These are phyloP conservation scores for Stephanodiscus minutulus DNA, from an alignment of 108 stramenopile species.

Conservation along the genomic window DNA sequence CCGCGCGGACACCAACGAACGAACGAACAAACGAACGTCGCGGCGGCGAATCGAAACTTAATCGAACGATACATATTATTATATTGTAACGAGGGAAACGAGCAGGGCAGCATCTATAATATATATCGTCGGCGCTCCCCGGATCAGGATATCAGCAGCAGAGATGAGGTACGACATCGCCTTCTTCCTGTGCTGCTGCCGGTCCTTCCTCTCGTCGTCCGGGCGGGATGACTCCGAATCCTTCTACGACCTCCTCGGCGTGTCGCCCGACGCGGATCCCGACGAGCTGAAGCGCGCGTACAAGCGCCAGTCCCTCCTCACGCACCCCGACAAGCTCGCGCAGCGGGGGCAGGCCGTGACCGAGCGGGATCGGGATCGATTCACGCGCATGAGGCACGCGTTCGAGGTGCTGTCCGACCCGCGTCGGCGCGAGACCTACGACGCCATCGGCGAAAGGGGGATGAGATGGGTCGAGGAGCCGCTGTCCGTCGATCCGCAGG, in stretches of 20 bases:
- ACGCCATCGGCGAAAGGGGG: constrained; percentile 87
- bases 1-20: too few relatives aligned
- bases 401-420: constrained; percentile 90
- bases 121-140: too few relatives aligned
- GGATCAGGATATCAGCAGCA: neutral
- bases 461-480: constrained; percentile 91
- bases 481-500: constrained; percentile 84
- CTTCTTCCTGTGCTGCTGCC: constrained; percentile 91
- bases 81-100: too few relatives aligned
- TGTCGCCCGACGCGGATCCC: constrained; percentile 63
- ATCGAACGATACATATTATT: too few relatives aligned
- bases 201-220: constrained; percentile 68
- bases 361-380: constrained; percentile 72
- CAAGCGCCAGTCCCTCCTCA: constrained; percentile 85
- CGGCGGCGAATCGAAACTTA: too few relatives aligned
- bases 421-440: constrained; percentile 86
- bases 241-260: constrained; percentile 79
- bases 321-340: constrained; percentile 98
- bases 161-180: constrained; percentile 83
- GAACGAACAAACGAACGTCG: too few relatives aligned
- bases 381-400: constrained; percentile 92
- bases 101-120: too few relatives aligned
- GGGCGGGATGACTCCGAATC: constrained; percentile 49
- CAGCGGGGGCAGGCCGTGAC: constrained; percentile 86
- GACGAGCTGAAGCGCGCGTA: constrained; percentile 95